Evolutionary conservation across 352 stramenopile species (phyloP), one percentile per base, ranked within the genome.

Genomic region (Globisporangium carolinianum): DNA sequence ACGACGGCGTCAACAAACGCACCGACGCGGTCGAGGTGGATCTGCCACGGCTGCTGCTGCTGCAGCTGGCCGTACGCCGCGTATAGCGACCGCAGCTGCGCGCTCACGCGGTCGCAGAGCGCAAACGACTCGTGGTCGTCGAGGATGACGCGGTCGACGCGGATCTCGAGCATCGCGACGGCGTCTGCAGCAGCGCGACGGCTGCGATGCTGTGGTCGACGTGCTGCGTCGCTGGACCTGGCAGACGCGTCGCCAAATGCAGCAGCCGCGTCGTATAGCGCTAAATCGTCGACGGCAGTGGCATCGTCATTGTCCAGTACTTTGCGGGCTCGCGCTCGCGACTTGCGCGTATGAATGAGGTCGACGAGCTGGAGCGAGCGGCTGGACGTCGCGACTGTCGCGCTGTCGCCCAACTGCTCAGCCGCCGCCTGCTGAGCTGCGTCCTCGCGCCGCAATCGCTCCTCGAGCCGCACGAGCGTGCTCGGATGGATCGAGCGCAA

Each of bases 41-140:
- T 24, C 5, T 63, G 48, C 78, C 80, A 90, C 11, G 69, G 68
- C 56, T 86, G 71, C 32, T 69, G 59, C 60, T 77, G 69, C 35
- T 91, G 62, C 36, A 83, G 60, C 35, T 72, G 61, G 32, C 59
- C 67, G 55, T 94, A 94, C 1, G 75, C 71, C 2, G 62, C 58
- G 39, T 83, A 81, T 6, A 90, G 62, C 32, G 72, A 70, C 7
- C 76, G 73, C 7, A 96, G 49, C 59, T 91, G 75, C 11, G 76
- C 71, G 18, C 70, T 61, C n/a, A 93, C 51, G 47, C 81, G 71
- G 42, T 95, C 87, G 32, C 74, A 71, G 1, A 89, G 60, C 24
- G 69, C 60, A 56, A 95, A 94, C 5, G 66, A 61, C 4, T 56
- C 68, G 58, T 96, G 81, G 53, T 96, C 87, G 41, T 94, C 79